phyloP scores from a whole-genome alignment of 108 stramenopile genomes.

The Nannochloropsis granulata region DNA sequence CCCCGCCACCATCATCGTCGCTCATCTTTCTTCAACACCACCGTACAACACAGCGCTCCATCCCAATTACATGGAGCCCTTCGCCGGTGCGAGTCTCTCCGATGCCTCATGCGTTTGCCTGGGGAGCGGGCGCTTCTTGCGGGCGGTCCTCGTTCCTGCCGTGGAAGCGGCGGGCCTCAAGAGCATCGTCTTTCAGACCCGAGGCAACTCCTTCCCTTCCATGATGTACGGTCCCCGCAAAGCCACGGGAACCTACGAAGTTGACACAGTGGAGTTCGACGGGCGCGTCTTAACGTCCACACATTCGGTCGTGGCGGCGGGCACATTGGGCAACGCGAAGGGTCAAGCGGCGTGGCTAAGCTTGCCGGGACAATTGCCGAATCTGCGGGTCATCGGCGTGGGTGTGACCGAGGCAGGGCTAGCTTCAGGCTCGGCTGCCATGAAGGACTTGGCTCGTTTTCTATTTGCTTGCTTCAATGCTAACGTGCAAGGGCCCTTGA shows the following conservation, averaged over 20 bases:
- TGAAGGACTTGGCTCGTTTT: slow-evolving; percentile 53
- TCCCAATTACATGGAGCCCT: not conserved
- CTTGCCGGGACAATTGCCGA: slow-evolving; percentile 21
- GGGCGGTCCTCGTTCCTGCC: slow-evolving; percentile 62
- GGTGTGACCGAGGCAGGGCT: slow-evolving; percentile 77
- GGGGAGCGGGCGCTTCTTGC: slow-evolving; percentile 68
- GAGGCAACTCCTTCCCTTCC: slow-evolving; percentile 52
- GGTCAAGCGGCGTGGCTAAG: slow-evolving; percentile 43
- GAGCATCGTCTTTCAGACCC: slow-evolving; percentile 52
- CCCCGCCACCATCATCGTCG: no score
- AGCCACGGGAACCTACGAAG: slow-evolving; percentile 30
- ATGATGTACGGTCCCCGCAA: not conserved
- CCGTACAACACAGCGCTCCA: not conserved
- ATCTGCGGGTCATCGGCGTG: slow-evolving; percentile 50
- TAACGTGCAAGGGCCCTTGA: slow-evolving; percentile 19
- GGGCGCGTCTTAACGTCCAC: slow-evolving; percentile 40
- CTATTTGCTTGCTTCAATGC: slow-evolving; percentile 9
- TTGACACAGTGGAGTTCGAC: slow-evolving; percentile 50
- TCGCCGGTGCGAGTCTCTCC: not conserved
- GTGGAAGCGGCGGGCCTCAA: slow-evolving; percentile 13
- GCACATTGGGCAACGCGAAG: slow-evolving; percentile 43
- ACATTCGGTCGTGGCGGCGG: slow-evolving; percentile 44
- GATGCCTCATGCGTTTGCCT: slow-evolving; percentile 47
- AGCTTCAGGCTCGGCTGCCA: slow-evolving; percentile 42
- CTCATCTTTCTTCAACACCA: no score